Percentiles rank a stretch among this genome's conserved stretches.
Evolutionary conservation across 805 yeast genomes (phyloP).

Genomic region (Ogataea pignaliae): DNA sequence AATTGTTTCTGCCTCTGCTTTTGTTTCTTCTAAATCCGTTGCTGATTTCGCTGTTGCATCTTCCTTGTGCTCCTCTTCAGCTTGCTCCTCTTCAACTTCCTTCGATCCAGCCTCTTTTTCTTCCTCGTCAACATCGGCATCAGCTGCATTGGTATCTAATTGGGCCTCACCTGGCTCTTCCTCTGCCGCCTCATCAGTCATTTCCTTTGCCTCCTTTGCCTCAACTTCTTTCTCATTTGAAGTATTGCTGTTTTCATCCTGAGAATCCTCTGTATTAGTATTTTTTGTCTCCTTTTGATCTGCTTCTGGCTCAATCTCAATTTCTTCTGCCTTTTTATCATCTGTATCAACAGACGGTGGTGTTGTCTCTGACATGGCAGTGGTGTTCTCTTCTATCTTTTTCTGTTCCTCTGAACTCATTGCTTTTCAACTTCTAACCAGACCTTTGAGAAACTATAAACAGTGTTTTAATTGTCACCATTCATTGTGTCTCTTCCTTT

Average conservation of each 20-base stretch:
- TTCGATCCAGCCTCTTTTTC: not conserved
- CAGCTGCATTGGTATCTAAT: not conserved
- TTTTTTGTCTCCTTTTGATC: not conserved
- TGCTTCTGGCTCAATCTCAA: not conserved
- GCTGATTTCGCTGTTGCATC: not conserved
- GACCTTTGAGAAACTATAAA: not conserved
- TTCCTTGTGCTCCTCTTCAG: not conserved
- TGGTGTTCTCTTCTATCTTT: not conserved
- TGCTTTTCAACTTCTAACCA: not conserved
- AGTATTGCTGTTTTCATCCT: no score
- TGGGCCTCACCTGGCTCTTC: not conserved
- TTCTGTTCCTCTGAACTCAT: not conserved
- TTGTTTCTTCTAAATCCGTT: not conserved
- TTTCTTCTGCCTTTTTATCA: constrained; percentile 4
- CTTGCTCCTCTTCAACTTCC: not conserved
- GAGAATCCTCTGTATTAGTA: not conserved
- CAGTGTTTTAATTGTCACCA: not conserved
- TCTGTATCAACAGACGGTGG: not conserved
- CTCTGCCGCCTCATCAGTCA: not conserved
- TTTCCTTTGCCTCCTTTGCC: not conserved
- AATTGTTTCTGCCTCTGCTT: not conserved
- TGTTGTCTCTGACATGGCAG: not conserved
- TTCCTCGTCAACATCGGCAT: not conserved
- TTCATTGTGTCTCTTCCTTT: no score
- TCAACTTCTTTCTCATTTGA: not conserved